A percentile compares a stretch with the other conserved stretches of the same genome.
Evolutionary conservation across 78 protist species (phyloP).

Genomic region (Dictyostelium purpureum): DNA sequence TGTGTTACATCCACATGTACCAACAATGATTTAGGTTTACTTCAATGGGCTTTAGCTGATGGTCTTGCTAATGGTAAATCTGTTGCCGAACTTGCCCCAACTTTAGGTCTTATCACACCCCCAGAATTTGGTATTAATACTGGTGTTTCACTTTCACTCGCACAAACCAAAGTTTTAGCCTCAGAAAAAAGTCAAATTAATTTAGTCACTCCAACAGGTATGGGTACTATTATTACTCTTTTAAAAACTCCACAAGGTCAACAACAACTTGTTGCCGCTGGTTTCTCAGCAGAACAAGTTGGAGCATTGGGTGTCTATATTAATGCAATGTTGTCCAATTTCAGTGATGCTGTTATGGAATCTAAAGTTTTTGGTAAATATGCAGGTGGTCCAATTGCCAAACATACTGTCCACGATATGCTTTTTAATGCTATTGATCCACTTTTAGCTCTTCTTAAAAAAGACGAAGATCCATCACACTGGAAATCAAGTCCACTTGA

Average conservation of each 20-base stretch:
- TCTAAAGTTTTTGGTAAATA: neutral
- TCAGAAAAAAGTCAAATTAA: neutral
- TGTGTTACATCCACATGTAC: neutral
- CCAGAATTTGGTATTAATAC: constrained; percentile 41
- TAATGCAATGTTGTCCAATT: neutral
- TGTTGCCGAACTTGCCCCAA: neutral
- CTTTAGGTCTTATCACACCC: neutral
- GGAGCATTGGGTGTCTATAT: neutral
- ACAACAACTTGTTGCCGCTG: neutral
- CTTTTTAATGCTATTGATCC: constrained; percentile 47
- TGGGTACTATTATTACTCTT: neutral
- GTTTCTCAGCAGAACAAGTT: neutral
- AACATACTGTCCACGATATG: constrained; percentile 13
- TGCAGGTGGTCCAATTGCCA: constrained; percentile 14
- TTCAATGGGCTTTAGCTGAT: constrained; percentile 1
- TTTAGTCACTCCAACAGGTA: neutral
- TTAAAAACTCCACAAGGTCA: neutral
- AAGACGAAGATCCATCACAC: neutral
- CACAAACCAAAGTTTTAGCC: neutral
- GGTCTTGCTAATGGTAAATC: neutral
- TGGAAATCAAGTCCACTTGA: constrained; percentile 2
- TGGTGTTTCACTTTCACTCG: neutral
- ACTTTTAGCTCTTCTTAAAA: neutral
- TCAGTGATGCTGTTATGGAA: neutral
- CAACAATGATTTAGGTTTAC: neutral